Percentiles rank a stretch among this genome's conserved stretches.
Evolutionary conservation across 768 basidiomycete genomes (phyloP).

Genomic region (Trametes meyenii): DNA sequence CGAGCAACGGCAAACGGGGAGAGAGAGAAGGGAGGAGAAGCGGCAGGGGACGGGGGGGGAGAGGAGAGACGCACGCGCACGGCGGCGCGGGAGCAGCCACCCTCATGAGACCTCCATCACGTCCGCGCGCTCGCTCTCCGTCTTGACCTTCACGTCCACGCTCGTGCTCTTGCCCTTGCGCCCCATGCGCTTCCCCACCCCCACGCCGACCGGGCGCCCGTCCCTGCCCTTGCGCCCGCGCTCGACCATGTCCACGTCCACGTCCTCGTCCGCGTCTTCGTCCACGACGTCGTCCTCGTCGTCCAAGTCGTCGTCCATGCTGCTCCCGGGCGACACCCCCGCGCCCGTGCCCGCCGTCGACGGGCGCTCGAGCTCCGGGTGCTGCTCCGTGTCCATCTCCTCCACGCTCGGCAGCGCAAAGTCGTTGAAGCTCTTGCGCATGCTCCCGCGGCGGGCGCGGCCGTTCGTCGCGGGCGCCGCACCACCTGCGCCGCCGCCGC

Average conservation of each 20-base stretch:
- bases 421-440: conserved; percentile 28
- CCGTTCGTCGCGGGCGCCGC: conserved; percentile 15
- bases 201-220: conserved; percentile 27
- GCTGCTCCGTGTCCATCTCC: conserved; percentile 38
- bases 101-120: conserved; percentile 32
- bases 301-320: conserved; percentile 19
- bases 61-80: neutral
- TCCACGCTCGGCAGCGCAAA: conserved; percentile 36
- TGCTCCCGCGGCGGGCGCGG: conserved; percentile 26
- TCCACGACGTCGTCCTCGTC: conserved; percentile 19
- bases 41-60: neutral
- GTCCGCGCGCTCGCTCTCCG: conserved; percentile 29
- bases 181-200: conserved; percentile 23
- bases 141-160: conserved; percentile 30
- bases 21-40: neutral
- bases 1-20: neutral
- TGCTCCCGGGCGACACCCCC: conserved; percentile 22
- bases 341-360: conserved; percentile 22
- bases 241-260: conserved; percentile 25
- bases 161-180: conserved; percentile 28
- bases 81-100: neutral
- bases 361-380: conserved; percentile 24
- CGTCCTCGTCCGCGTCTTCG: conserved; percentile 28
- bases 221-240: conserved; percentile 31
- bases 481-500: neutral